Evolutionary conservation across 345 rosid species (phyloP), one percentile per base, ranked within the genome.

Genomic region (Linum lewisii): DNA sequence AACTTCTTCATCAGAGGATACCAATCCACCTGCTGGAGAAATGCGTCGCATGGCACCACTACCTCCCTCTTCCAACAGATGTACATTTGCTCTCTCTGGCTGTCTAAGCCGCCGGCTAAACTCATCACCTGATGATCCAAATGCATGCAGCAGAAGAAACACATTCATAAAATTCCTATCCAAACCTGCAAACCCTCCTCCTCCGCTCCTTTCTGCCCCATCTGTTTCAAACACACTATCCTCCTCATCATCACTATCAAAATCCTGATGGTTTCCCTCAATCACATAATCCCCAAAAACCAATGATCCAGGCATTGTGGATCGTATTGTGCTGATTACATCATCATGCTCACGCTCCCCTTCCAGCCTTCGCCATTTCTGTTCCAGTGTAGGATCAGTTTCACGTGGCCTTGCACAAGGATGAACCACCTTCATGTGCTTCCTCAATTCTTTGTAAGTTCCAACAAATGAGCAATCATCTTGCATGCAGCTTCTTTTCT

Each of bases 401-500:
- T 78, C 78, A 6, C 90, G 95, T 16, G 97, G 98, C 66, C 65
- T 68, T 6, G 90, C 92, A 42, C 79, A 69, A 23, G 97, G 98
- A 69, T 92, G 96, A 29, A 79, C 87, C 26, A 67, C 64, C 70
- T 47, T 88, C 93, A 92, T 83, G 75, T 88, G 98, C 74, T 88
- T 88, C 84, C 97, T 83, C 29, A 92, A 80, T 75, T 88, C 98
- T 75, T 82, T 86, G 78, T 72, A 92, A 19, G 81, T 75, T 54
- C 97, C 98, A 58, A 77, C 60, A 53, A 80, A 92, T 18, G 80
- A 66, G 66, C 98, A 92, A 38, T 78, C 66, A 59, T 92, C 97
- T 79, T 92, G 97, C 98, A 92, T 92, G 72, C 98, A 92, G 68
- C 71, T 86, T 70, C 98, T 81, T 77, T 58, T 77, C 76, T 92